phyloP scores from a whole-genome alignment of 2,329 filamentous ascomycete genomes.

The Sarocladium brachiariae region DNA sequence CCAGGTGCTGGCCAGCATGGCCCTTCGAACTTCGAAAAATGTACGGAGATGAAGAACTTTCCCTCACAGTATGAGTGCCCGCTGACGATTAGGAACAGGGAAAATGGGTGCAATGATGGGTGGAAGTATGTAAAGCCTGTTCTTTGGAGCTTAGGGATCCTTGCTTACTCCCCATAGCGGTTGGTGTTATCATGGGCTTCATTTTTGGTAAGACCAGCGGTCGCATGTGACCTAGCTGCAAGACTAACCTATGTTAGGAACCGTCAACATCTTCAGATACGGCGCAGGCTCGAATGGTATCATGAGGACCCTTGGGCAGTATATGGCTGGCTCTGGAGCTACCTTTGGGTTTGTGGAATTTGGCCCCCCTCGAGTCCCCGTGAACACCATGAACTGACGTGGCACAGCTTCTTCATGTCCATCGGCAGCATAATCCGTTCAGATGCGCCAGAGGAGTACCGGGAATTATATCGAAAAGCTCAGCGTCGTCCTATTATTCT shows the following conservation, averaged over 20 bases:
- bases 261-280: slow-evolving; percentile 90
- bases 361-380: neutral
- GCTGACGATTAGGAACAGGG: slow-evolving; percentile 43
- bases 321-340: slow-evolving; percentile 90
- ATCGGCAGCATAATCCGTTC: slow-evolving; percentile 95
- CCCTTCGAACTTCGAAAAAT: slow-evolving; percentile 48
- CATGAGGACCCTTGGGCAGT: slow-evolving; percentile 89
- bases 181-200: slow-evolving; percentile 94
- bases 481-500: slow-evolving; percentile 66
- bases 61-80: neutral
- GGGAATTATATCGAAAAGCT: slow-evolving; percentile 69
- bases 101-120: slow-evolving; percentile 99
- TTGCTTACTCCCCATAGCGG: slow-evolving; percentile 50
- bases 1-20: slow-evolving; percentile 35
- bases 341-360: slow-evolving; percentile 72
- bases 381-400: neutral
- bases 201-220: slow-evolving; percentile 67
- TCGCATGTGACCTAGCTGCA: neutral
- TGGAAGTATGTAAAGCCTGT: slow-evolving; percentile 62
- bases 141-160: slow-evolving; percentile 2
- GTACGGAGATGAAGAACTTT: slow-evolving; percentile 27
- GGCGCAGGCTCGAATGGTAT: slow-evolving; percentile 90
- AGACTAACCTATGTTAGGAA: slow-evolving; percentile 47
- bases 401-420: slow-evolving; percentile 84
- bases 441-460: slow-evolving; percentile 70